A percentile compares a stretch with the other conserved stretches of the same genome.
Conservation (phyloP, 2,329 filamentous ascomycete genomes). For the Fusarium sp. region DNA sequence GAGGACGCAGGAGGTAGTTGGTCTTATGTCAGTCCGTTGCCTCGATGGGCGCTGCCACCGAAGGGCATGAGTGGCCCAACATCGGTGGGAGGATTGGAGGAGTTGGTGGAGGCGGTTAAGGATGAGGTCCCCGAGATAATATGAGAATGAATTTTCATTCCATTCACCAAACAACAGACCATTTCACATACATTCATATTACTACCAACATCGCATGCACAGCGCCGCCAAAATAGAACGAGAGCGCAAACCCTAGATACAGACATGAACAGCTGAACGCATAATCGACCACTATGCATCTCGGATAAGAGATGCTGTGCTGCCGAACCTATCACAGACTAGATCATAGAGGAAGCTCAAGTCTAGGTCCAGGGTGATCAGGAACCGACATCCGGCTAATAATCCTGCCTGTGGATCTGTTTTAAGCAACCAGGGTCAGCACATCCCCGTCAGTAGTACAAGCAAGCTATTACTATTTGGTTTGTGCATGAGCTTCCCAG, state of each 20-base stretch:
- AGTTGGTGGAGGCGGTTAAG: slow-evolving; percentile 68
- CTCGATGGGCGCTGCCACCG: slow-evolving; percentile 88
- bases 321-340: slow-evolving; percentile 26
- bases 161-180: slow-evolving; percentile 34
- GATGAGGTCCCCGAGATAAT: slow-evolving; percentile 59
- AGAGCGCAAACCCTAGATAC: slow-evolving; percentile 33
- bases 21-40: slow-evolving; percentile 88
- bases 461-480: slow-evolving; percentile 30
- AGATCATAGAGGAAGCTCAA: neutral
- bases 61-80: slow-evolving; percentile 77
- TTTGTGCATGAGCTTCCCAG: slow-evolving; percentile 26
- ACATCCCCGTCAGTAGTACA: slow-evolving; percentile 30
- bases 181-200: slow-evolving; percentile 25
- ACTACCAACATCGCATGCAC: slow-evolving; percentile 9
- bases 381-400: slow-evolving; percentile 20
- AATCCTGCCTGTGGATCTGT: slow-evolving; percentile 31
- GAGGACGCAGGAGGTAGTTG: slow-evolving; percentile 85
- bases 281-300: slow-evolving; percentile 13
- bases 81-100: slow-evolving; percentile 72
- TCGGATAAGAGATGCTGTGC: slow-evolving; percentile 29
- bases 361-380: slow-evolving; percentile 4
- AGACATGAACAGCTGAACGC: slow-evolving; percentile 22
- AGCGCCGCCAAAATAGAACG: slow-evolving; percentile 35
- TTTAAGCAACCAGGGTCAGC: slow-evolving; percentile 16
- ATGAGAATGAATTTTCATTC: slow-evolving; percentile 37